Percentiles rank a stretch among this genome's conserved stretches.
Conservation (phyloP, 495 filamentous ascomycete genomes). For the Penicillium atrosanguineum region DNA sequence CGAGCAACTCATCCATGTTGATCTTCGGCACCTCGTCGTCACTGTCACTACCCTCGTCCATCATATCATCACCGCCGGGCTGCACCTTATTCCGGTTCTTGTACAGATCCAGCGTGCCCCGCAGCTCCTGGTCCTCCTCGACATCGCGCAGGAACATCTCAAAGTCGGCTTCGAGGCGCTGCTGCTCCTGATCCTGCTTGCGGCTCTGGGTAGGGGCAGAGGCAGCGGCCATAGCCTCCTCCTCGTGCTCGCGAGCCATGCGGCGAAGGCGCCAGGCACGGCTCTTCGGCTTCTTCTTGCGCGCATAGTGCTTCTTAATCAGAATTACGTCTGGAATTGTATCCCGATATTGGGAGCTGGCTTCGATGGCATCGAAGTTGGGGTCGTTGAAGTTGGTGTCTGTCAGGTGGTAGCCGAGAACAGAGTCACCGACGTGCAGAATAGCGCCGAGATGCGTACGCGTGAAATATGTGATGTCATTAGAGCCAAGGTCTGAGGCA, state of each 20-base stretch:
- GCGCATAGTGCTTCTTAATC: conserved; percentile 92
- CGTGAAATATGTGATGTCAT: conserved; percentile 80
- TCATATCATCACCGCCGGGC: conserved; percentile 50
- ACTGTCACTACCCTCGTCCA: conserved; percentile 59
- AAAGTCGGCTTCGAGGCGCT: conserved; percentile 83
- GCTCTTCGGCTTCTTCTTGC: conserved; percentile 80
- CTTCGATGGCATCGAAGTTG: conserved; percentile 75
- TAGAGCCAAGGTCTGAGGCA: conserved; percentile 83
- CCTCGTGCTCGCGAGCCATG: conserved; percentile 82
- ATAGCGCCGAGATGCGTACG: conserved; percentile 87
- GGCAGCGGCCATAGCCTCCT: conserved; percentile 49
- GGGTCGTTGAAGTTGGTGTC: conserved; percentile 90
- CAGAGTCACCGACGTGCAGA: conserved; percentile 86
- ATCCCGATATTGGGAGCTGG: conserved; percentile 62
- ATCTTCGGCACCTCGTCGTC: conserved; percentile 74
- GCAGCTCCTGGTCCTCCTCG: conserved; percentile 89
- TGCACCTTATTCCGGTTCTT: conserved; percentile 55
- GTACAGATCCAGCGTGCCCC: conserved; percentile 80
- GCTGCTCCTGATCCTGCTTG: conserved; percentile 68
- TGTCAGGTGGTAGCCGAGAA: conserved; percentile 83
- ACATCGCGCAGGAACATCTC: conserved; percentile 97
- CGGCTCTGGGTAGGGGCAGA: conserved; percentile 35
- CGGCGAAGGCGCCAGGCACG: conserved; percentile 92
- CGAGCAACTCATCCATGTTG: conserved; percentile 78
- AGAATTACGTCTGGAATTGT: conserved; percentile 89